Evolutionary conservation across 2,329 filamentous ascomycete species (phyloP), one percentile per base, ranked within the genome.

Genomic region (Fusarium sp.): DNA sequence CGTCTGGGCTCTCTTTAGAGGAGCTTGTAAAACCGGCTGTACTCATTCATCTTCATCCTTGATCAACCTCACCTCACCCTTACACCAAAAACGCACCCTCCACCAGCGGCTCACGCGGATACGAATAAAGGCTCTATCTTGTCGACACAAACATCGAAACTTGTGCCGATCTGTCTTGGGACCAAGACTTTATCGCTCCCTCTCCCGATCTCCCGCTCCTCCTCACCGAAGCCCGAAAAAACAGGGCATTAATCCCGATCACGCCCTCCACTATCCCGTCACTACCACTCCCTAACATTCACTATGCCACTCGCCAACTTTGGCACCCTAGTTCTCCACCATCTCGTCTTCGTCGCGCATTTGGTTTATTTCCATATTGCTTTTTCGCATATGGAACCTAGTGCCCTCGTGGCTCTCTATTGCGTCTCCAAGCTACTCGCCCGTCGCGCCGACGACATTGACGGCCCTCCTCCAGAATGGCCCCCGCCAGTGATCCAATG

Each of bases 281-380:
- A 35, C 16, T 33, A 32, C 28, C 46, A 49, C 44, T 47, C 32
- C 49, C 49, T 37, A 21, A 37, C 23, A 49, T 44, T 37, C 23
- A 57, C 54, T 28, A 89, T 89, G 87, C 84, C 87, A 77, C 81
- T 89, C 66, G 82, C 83, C 75, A 85, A 88, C 80, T 78, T 89
- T 32, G 87, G 87, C 54, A 85, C 86, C n/a, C 80, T 87, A 38
- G 78, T 88, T 70, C 81, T 88, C 57, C 82, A 87, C 73, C 82
- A 88, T 72, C 81, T 88, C 60, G 85, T 88, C 75, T 89, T 89
- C 77, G 80, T 89, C 71, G 86, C 85, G 44, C 87, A 87, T 58
- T 81, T 89, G 61, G 83, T 87, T 69, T 88, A 88, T 78, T 86
- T 88, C 76, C 84, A 84, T 76, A 84, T 86, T 69, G 86, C 85